These are phyloP conservation scores for Trichoderma afroharzianum DNA, from an alignment of 2,329 filamentous ascomycete species.

Conservation along the genomic window DNA sequence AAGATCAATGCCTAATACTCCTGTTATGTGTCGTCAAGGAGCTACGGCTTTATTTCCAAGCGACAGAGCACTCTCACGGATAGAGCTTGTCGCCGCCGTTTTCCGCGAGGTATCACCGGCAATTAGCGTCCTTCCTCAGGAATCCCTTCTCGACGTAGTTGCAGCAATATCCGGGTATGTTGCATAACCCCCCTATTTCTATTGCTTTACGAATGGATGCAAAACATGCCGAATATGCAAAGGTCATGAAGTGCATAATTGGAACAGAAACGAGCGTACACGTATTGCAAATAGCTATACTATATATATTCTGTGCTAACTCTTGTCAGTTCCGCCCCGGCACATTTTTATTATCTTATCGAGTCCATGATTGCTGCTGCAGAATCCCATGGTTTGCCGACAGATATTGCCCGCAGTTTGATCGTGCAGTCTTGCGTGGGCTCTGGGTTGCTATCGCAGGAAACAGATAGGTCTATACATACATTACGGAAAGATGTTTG, in stretches of 20 bases:
- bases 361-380: constrained; percentile 1
- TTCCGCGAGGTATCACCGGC: background rate
- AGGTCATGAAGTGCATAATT: background rate
- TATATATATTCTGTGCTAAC: background rate
- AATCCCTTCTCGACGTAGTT: background rate
- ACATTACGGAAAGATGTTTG: background rate
- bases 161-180: constrained; percentile 11
- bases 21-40: constrained; percentile 4
- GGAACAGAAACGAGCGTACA: background rate
- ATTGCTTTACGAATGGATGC: background rate
- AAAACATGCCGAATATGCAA: background rate
- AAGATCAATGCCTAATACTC: constrained; percentile 11
- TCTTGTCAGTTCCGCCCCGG: background rate
- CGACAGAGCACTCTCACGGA: background rate
- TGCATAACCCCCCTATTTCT: background rate
- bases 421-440: constrained; percentile 8
- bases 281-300: background rate
- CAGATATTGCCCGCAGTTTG: background rate
- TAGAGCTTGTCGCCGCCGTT: constrained; percentile 3
- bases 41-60: constrained; percentile 5
- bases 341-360: constrained; percentile 10
- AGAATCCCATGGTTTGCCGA: background rate
- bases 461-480: background rate
- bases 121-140: background rate
- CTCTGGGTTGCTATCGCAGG: constrained; percentile 2